Evolutionary conservation across 2,329 filamentous ascomycete species (phyloP).

Genomic region (Alternaria sp.): DNA sequence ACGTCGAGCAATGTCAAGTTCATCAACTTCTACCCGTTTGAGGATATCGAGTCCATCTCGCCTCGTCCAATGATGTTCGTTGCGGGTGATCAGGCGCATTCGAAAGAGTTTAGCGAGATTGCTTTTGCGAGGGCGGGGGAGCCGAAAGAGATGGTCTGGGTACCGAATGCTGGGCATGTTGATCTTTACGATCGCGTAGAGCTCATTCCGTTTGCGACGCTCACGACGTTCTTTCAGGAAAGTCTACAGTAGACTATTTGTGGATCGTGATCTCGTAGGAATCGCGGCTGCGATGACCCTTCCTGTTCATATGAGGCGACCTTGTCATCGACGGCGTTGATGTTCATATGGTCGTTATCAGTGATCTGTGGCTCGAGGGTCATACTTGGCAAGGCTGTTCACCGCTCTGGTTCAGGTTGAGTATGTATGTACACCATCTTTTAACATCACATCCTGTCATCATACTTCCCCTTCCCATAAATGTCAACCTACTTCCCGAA

Average conservation of each 20-base stretch:
- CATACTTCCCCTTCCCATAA: too few species aligned
- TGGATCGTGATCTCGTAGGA: too few species aligned
- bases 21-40: too few species aligned
- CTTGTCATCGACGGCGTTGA: too few species aligned
- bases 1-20: too few species aligned
- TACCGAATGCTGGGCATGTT: background rate
- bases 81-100: background rate
- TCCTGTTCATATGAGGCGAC: too few species aligned
- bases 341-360: fast-evolving
- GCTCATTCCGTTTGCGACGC: background rate
- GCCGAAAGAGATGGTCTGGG: background rate
- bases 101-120: background rate
- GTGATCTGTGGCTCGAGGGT: background rate
- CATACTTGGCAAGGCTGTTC: background rate
- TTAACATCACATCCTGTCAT: too few species aligned
- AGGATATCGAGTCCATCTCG: background rate
- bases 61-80: background rate
- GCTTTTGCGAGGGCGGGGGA: background rate
- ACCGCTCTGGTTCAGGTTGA: too few species aligned
- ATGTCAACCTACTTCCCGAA: too few species aligned
- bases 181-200: background rate
- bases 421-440: too few species aligned
- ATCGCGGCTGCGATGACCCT: too few species aligned
- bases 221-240: background rate
- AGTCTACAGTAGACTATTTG: too few species aligned